A percentile compares a stretch with the other conserved stretches of the same genome.
These are phyloP conservation scores for Wickerhamomyces alni DNA, from an alignment of 805 yeast species.

Conservation along the genomic window DNA sequence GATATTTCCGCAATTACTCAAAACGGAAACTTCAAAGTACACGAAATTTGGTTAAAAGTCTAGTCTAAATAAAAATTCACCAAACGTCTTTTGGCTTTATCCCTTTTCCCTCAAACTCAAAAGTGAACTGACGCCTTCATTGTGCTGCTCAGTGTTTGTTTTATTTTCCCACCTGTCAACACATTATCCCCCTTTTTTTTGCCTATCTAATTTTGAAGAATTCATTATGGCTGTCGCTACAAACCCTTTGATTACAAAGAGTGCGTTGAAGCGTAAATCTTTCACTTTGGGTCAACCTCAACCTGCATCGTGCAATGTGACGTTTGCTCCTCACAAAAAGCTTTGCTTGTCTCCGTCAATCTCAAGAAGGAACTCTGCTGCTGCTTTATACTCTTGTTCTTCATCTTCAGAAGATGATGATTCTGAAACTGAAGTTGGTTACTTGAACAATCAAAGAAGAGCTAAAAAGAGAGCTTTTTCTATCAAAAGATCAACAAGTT, in stretches of 20 bases:
- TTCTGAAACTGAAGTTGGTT: constrained; percentile 17
- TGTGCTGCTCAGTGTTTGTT: constrained; percentile 23
- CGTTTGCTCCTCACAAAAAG: constrained; percentile 19
- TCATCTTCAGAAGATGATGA: constrained; percentile 17
- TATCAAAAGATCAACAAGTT: constrained; percentile 15
- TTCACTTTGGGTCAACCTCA: constrained; percentile 8
- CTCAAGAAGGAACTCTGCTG: constrained; percentile 17
- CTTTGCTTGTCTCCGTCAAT: constrained; percentile 15
- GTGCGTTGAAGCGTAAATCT: constrained; percentile 17
- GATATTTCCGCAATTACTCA: not conserved
- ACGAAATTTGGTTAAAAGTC: not conserved
- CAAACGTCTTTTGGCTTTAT: too few species aligned
- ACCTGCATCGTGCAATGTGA: constrained; percentile 3
- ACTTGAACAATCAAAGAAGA: constrained; percentile 19
- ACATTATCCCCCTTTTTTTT: not conserved
- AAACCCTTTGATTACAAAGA: constrained; percentile 1
- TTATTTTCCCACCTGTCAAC: too few species aligned
- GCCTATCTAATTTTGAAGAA: not conserved
- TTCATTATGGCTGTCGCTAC: constrained; percentile 5
- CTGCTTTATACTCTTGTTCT: constrained; percentile 13
- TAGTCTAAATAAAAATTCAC: not conserved
- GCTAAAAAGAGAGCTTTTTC: constrained; percentile 23
- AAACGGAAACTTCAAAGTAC: not conserved
- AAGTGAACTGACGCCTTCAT: constrained; percentile 23
- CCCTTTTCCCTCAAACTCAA: too few species aligned